These are phyloP conservation scores for Sordariomycetes sp. DNA, from an alignment of 2,329 filamentous ascomycete species.

Conservation along the genomic window DNA sequence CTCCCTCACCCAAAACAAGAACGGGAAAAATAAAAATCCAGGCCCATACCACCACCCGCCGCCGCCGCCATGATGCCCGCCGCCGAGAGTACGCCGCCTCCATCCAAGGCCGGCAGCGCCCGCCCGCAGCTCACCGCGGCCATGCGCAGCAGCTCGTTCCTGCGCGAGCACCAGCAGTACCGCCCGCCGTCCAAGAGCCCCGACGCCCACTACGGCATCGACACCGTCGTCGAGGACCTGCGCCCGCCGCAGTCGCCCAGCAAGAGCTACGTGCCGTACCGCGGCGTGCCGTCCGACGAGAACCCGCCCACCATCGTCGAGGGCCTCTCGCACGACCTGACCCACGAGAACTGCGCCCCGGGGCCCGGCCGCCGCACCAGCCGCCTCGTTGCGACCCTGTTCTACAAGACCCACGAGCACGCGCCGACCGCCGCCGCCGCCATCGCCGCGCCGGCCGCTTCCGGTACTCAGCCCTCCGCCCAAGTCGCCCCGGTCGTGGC, in stretches of 20 bases:
- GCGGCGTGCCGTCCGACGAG: constrained; percentile 48
- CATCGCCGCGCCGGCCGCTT: constrained; percentile 18
- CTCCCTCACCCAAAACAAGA: not conserved
- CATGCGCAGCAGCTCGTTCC: constrained; percentile 51
- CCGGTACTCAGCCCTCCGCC: constrained; percentile 10
- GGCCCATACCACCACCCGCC: not conserved
- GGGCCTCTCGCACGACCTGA: constrained; percentile 50
- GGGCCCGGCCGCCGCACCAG: constrained; percentile 33
- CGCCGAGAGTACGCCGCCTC: not conserved
- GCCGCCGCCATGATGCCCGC: not conserved
- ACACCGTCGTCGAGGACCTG: constrained; percentile 51
- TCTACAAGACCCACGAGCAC: constrained; percentile 39
- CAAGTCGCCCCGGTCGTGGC: constrained; percentile 7
- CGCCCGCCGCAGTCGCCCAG: constrained; percentile 21
- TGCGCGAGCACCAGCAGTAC: constrained; percentile 54
- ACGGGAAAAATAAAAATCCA: no score
- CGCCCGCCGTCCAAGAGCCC: constrained; percentile 37
- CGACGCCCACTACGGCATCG: constrained; percentile 50
- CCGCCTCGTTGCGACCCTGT: constrained; percentile 50
- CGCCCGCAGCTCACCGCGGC: constrained; percentile 36
- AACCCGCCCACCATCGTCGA: constrained; percentile 51
- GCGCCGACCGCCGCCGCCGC: constrained; percentile 21
- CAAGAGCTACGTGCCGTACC: constrained; percentile 29
- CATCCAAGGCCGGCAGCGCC: constrained; percentile 11
- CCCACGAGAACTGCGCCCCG: constrained; percentile 53